These are phyloP conservation scores for Arthrobotrys megalospora DNA, from an alignment of 2,329 filamentous ascomycete genomes.

Conservation along the genomic window DNA sequence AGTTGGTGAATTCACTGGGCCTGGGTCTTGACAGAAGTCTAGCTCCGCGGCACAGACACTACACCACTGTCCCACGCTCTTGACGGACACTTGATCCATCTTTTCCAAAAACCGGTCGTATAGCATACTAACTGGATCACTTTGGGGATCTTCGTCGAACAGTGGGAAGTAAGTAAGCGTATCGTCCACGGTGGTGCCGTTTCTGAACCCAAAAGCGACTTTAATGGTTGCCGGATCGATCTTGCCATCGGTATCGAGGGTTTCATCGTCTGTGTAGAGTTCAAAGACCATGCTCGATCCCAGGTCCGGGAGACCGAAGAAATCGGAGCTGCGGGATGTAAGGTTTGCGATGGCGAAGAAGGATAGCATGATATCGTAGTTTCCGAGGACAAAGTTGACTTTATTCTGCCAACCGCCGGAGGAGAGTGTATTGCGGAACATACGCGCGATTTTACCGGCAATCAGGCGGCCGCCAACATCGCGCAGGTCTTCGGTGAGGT, in stretches of 20 bases:
- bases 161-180: conserved; percentile 59
- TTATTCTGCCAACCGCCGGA: conserved; percentile 38
- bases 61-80: conserved; percentile 40
- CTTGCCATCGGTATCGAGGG: conserved; percentile 12
- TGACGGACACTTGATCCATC: conserved; percentile 29
- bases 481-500: conserved; percentile 15
- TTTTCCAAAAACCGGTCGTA: conserved; percentile 36
- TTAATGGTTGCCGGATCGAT: conserved; percentile 25
- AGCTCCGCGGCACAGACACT: conserved; percentile 16
- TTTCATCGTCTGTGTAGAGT: conserved; percentile 50
- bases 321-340: conserved; percentile 49
- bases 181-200: conserved; percentile 51
- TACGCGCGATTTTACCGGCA: conserved; percentile 33
- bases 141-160: conserved; percentile 43
- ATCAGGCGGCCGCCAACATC: conserved; percentile 41
- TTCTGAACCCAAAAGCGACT: conserved; percentile 54
- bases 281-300: conserved; percentile 60
- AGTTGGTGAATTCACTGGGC: neutral
- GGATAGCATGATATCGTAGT: conserved; percentile 53
- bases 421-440: conserved; percentile 20
- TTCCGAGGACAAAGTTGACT: conserved; percentile 45
- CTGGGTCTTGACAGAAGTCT: conserved; percentile 28
- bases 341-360: conserved; percentile 53
- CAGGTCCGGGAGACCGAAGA: conserved; percentile 51
- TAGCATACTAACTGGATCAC: conserved; percentile 30